Evolutionary conservation across 495 filamentous ascomycete genomes (phyloP), one percentile per base, ranked within the genome.

Genomic region (Lasiosphaeriaceae sp.): DNA sequence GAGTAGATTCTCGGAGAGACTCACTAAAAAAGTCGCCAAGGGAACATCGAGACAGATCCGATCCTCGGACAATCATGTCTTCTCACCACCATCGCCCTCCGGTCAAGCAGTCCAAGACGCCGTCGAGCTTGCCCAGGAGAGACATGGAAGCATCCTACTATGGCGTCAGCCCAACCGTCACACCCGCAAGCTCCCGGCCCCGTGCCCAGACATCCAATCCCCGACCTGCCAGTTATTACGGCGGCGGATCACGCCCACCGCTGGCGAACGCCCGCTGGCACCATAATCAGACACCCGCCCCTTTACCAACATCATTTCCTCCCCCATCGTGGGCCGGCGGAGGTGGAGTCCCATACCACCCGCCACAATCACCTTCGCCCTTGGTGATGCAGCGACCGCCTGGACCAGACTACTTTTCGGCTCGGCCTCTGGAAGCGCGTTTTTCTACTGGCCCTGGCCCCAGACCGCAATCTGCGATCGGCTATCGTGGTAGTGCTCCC

Each of bases 391-490:
- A 61, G n/a, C 46, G 56, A 31, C 46, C 65, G 12, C 59, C 66
- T 4, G 9, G 5, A n/a, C 26, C 3, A 4, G 65, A 66, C 24
- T 71, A 68, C 46, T 69, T 68, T 54, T 50, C 62, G 8, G 22
- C 47, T 35, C 73, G 52, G 23, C 71, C 62, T 5, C 65, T 75
- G 23, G 63, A 69, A 31, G 51, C 66, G 26, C 71, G 74, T 20
- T 73, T 77, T 47, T 26, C 31, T n/a, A 63, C 66, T 22, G 63
- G 26, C 26, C 26, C 64, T 6, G 66, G 26, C 26, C 26, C 64
- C 4, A 66, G 76, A 29, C 77, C 75, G 2, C 65, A 68, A 34
- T 78, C 77, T 2, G 68, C 77, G 3, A 74, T 79, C 63, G 74
- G 73, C 24, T 71, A 68, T 46, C 70, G 71, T 31, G 26, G 26